Evolutionary conservation across 352 stramenopile species (phyloP).

Genomic region (Phytopythium delawarense): DNA sequence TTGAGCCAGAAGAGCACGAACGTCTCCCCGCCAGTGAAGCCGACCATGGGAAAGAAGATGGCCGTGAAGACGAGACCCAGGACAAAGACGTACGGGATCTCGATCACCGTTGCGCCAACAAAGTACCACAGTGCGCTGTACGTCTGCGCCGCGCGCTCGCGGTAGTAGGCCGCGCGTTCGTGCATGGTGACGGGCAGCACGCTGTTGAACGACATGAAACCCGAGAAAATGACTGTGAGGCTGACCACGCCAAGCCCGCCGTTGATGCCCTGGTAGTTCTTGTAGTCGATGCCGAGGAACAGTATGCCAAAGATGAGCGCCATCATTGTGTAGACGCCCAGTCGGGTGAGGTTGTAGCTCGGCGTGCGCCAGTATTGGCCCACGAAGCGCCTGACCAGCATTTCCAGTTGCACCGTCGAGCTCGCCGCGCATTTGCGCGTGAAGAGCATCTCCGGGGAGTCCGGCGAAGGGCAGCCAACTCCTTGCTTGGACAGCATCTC

Average conservation of each 20-base stretch:
- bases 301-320: conserved; percentile 14
- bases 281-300: conserved; percentile 20
- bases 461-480: conserved; percentile 8
- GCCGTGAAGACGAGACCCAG: conserved; percentile 43
- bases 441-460: conserved; percentile 18
- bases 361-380: conserved; percentile 80
- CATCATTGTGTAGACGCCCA: conserved; percentile 12
- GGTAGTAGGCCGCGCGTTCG: conserved; percentile 80
- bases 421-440: conserved; percentile 18
- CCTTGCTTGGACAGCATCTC: conserved; percentile 11
- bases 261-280: conserved; percentile 28
- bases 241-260: conserved; percentile 62
- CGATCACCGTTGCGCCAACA: conserved; percentile 56
- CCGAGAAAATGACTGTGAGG: conserved; percentile 57
- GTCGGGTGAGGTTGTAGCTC: conserved; percentile 77
- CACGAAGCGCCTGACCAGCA: conserved; percentile 33
- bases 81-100: conserved; percentile 67
- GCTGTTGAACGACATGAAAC: conserved; percentile 63
- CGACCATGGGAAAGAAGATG: conserved; percentile 56
- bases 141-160: conserved; percentile 79
- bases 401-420: conserved; percentile 21
- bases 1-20: conserved; percentile 60
- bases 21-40: conserved; percentile 34
- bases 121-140: conserved; percentile 80
- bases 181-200: conserved; percentile 66